phyloP scores from a whole-genome alignment of 75 land plant species.

The Pinus taeda region DNA sequence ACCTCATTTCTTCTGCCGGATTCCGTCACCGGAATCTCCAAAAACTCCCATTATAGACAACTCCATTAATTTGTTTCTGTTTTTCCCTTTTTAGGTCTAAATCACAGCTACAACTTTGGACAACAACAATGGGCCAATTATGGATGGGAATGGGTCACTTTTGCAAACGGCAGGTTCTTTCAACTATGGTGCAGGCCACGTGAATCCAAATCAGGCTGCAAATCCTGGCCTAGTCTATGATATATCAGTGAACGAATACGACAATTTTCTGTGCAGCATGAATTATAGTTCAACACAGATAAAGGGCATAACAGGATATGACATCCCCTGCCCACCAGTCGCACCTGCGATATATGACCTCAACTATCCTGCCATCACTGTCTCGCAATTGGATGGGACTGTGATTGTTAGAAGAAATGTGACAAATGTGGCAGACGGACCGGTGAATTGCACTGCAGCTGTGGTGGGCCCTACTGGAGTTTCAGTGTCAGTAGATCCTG shows the following conservation, averaged over 20 bases:
- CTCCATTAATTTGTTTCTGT: no score
- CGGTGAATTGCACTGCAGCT: constrained; percentile 13
- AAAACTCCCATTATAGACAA: no score
- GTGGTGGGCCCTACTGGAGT: constrained; percentile 21
- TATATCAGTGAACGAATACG: constrained; percentile 18
- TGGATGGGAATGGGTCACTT: constrained; percentile 3
- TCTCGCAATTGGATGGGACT: constrained; percentile 18
- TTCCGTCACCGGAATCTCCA: no score
- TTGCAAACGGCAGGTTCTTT: constrained; percentile 29
- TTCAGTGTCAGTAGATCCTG: constrained; percentile 26
- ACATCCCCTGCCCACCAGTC: constrained; percentile 4
- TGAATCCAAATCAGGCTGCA: constrained; percentile 29
- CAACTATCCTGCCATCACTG: constrained; percentile 41
- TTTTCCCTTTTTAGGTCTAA: neutral
- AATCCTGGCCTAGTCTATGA: constrained; percentile 49
- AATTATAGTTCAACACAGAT: constrained; percentile 4
- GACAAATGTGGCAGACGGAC: constrained; percentile 29
- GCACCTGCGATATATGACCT: constrained; percentile 9
- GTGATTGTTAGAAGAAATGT: constrained; percentile 23
- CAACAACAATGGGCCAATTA: constrained; percentile 24
- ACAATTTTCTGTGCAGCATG: constrained; percentile 38
- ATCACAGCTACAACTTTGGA: constrained; percentile 36
- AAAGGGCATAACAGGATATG: neutral
- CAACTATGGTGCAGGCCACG: constrained; percentile 24
- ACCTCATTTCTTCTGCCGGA: no score